Evolutionary conservation across 2,329 filamentous ascomycete genomes (phyloP).

Genomic region (Arthrobotrys sinensis): DNA sequence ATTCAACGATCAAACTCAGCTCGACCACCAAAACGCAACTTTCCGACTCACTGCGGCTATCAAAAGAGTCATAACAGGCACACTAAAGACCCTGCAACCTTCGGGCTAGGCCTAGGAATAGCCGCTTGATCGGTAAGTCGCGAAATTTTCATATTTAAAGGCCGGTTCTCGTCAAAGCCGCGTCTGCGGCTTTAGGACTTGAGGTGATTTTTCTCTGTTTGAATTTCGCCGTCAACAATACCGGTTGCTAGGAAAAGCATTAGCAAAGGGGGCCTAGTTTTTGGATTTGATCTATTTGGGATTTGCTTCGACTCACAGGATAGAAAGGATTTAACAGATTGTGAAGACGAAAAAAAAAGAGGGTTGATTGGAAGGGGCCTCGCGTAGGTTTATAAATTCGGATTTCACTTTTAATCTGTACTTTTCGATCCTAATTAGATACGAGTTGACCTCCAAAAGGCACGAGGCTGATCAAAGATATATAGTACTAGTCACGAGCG

Average conservation of each 20-base stretch:
- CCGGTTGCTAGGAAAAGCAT: not conserved
- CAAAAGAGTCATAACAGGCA: conserved; percentile 2
- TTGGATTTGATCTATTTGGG: not conserved
- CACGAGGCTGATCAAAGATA: no score
- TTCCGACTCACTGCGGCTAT: conserved; percentile 1
- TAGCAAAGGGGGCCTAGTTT: not conserved
- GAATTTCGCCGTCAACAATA: not conserved
- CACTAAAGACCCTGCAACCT: not conserved
- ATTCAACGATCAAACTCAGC: not conserved
- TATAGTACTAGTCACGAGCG: not conserved
- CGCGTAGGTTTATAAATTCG: no score
- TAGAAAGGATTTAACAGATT: conserved; percentile 1
- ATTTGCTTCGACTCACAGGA: not conserved
- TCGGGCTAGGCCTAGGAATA: conserved; percentile 3
- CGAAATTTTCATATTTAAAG: conserved; percentile 5
- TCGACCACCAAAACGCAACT: not conserved
- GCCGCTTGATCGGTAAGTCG: conserved; percentile 2
- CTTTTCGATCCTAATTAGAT: no score
- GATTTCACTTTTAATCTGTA: no score
- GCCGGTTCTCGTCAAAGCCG: not conserved
- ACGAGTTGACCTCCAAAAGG: no score
- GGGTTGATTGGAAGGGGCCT: not conserved
- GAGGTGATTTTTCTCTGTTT: not conserved
- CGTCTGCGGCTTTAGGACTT: not conserved
- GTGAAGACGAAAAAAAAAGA: not conserved